Percentiles rank a stretch among this genome's conserved stretches.
Conservation (phyloP, 75 land plant genomes). For the Pinus albicaulis region DNA sequence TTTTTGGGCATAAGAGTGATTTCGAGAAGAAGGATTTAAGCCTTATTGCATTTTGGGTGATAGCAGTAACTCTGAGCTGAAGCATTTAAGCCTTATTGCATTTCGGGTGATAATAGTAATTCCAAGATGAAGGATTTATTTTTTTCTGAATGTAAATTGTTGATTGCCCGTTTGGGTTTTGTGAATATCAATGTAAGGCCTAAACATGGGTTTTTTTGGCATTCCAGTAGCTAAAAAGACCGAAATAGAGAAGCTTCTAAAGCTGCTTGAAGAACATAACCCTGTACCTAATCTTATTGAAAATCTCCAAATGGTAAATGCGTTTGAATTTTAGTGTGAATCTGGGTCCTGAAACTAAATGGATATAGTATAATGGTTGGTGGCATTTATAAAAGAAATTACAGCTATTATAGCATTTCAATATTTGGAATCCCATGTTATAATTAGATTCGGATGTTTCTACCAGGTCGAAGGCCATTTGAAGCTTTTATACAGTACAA, state of each 20-base stretch:
- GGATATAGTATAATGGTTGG: background rate
- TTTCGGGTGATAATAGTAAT: background rate
- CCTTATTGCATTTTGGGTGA: too few relatives aligned
- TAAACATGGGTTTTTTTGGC: slow-evolving; percentile 93
- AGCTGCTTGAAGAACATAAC: slow-evolving; percentile 61
- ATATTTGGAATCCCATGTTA: too few relatives aligned
- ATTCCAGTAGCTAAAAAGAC: slow-evolving; percentile 56
- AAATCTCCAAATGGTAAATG: slow-evolving; percentile 58
- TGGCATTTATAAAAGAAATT: background rate
- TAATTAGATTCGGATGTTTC: background rate
- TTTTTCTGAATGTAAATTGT: background rate
- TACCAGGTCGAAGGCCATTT: slow-evolving; percentile 74
- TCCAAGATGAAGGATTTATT: background rate
- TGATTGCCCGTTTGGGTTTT: background rate
- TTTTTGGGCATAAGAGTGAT: too few relatives aligned
- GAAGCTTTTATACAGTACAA: slow-evolving; percentile 89
- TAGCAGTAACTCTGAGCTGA: too few relatives aligned
- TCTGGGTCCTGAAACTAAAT: background rate
- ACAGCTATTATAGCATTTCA: too few relatives aligned
- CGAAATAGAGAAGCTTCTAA: slow-evolving; percentile 63
- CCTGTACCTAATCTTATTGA: slow-evolving; percentile 67
- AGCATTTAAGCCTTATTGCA: background rate
- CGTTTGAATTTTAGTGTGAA: background rate
- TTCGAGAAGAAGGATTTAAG: too few relatives aligned
- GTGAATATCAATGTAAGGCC: slow-evolving; percentile 29